Base-by-base conservation (phyloP, 345 rosid genomes). In the Aethionema arabicum region DNA sequence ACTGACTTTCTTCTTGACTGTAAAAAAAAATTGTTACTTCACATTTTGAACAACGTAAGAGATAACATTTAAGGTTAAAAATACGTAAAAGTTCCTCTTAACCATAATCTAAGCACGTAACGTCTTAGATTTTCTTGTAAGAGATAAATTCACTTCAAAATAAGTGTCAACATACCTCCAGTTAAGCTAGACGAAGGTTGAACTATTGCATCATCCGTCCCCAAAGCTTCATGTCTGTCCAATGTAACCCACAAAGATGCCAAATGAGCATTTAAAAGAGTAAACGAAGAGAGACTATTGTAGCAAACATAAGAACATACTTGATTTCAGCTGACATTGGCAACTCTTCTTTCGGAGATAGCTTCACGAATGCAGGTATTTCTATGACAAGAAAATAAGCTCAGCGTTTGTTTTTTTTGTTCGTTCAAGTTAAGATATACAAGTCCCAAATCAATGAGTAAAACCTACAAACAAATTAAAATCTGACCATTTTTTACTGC, bases 401-500 rank as follows among this genome's bases (percentile, higher is more conserved):
- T 59, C 58, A 27, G 38, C 11, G 11, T 30, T 50, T 36, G 7
- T 42, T 38, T 30, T 55, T 30, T 33, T 55, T 30, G 36, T 8
- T 16, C 12, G 12, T 6, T 42, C 12, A 50, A 51, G 39, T 39
- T 70, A 14, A 40, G 44, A 29, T 51, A 29, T 4, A 46, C 39
- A 32, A 38, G 52, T 36, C 33, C 46, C 29, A 49, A 44, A 52
- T 30, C n/a, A 56, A 30, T 31, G 61, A 35, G 21, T 37, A 57
- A 40, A 57, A 4, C 51, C 49, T 33, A 35, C 39, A 30, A 45
- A 58, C 14, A 8, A 29, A 63, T 39, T 21, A 44, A 33, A 63
- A 60, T 43, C 77, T 57, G 51, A 90, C 97, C 95, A 79, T 70
- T 74, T 77, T 79, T 85, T 51, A 76, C 74, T 45, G 59, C 78